These are phyloP conservation scores for Pelargonium australe DNA, from an alignment of 441 rosid species.

Conservation along the genomic window DNA sequence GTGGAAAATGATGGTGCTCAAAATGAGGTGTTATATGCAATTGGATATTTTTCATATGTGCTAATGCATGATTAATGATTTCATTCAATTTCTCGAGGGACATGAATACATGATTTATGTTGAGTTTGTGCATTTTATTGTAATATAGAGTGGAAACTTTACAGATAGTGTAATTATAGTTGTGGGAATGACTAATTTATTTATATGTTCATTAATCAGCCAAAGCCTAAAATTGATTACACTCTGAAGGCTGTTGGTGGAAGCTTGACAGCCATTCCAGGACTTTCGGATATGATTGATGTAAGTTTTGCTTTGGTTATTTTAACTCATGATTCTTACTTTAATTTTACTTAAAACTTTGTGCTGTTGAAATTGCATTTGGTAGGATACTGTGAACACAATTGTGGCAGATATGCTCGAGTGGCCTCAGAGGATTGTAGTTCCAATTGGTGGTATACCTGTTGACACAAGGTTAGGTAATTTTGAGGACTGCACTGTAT, in stretches of 20 bases:
- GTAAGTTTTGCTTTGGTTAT: conserved; percentile 39
- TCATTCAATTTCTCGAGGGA: background rate
- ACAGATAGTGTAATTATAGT: background rate
- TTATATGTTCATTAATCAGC: conserved; percentile 44
- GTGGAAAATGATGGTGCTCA: too few relatives aligned
- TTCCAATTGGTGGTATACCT: conserved; percentile 87
- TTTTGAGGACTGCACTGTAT: too few relatives aligned
- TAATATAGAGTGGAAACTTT: background rate
- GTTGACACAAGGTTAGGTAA: conserved; percentile 69
- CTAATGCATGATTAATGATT: too few relatives aligned
- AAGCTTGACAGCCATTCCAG: conserved; percentile 92
- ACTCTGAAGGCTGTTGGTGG: conserved; percentile 95
- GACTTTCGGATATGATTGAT: conserved; percentile 90
- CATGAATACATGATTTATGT: background rate
- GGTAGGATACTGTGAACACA: conserved; percentile 75
- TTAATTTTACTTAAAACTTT: background rate
- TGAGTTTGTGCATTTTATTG: background rate
- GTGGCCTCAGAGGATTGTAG: conserved; percentile 98
- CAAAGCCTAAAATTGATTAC: conserved; percentile 87
- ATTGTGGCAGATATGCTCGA: conserved; percentile 88
- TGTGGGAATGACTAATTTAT: conserved; percentile 24
- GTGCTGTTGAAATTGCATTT: conserved; percentile 15
- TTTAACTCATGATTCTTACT: background rate
- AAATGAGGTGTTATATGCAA: too few relatives aligned
- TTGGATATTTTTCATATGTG: too few relatives aligned